Percentiles rank a stretch among this genome's conserved stretches.
These are phyloP conservation scores for Mortierella sp. DNA, from an alignment of 371 early-diverging fungal genomes.

Conservation along the genomic window DNA sequence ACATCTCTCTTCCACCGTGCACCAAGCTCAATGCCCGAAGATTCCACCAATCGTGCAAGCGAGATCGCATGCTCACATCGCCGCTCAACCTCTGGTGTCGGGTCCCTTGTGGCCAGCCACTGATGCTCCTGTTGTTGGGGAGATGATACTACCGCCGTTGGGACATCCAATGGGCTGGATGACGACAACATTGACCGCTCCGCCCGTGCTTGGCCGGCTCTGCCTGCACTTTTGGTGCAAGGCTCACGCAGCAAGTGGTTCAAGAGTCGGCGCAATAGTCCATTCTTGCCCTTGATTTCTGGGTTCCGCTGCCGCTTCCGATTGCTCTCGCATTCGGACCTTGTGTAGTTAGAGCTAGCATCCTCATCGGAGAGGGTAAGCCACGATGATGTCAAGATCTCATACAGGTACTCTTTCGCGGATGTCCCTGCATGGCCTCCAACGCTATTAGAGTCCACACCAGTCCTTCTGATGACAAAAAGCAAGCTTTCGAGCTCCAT, in stretches of 20 bases:
- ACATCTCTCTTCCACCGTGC: slow-evolving; percentile 37
- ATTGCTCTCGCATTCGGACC: no score
- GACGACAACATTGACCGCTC: no score
- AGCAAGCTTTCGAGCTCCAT: slow-evolving; percentile 20
- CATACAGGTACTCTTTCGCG: slow-evolving; percentile 17
- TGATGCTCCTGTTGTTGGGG: neutral
- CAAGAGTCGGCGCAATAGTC: slow-evolving; percentile 42
- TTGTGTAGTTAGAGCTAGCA: neutral
- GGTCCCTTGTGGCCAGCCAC: neutral
- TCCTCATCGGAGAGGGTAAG: slow-evolving; percentile 5
- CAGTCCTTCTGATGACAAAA: slow-evolving; percentile 10
- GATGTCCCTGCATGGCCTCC: neutral
- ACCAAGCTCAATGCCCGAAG: slow-evolving; percentile 32
- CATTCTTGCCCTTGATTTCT: slow-evolving; percentile 38
- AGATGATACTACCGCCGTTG: no score
- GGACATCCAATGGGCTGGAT: no score
- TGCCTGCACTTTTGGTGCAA: neutral
- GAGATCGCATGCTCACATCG: slow-evolving; percentile 34
- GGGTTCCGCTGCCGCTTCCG: neutral
- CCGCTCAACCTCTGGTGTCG: slow-evolving; percentile 9
- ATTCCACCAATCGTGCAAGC: slow-evolving; percentile 37
- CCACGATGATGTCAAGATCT: slow-evolving; percentile 31
- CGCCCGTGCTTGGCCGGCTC: no score
- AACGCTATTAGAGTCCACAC: neutral
- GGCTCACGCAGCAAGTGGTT: slow-evolving; percentile 26